Percentiles rank a stretch among this genome's conserved stretches.
Conservation (phyloP, 1,139 yeast species). For the Kurtzmaniella quercitrusa region DNA sequence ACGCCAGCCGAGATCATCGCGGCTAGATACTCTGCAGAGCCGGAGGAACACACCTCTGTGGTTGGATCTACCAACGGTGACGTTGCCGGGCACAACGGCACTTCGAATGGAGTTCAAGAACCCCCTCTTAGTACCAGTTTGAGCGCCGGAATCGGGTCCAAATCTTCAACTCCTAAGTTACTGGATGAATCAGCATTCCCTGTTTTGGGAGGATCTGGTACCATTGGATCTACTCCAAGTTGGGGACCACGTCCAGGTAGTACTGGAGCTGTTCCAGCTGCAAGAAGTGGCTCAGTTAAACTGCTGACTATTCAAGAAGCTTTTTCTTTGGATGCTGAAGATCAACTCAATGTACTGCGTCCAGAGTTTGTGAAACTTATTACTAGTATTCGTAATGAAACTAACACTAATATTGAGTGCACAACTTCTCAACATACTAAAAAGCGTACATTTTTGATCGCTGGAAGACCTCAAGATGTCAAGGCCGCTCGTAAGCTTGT, state of each 20-base stretch:
- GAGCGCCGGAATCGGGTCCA: constrained; percentile 6
- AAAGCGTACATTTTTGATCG: constrained; percentile 79
- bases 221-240: constrained; percentile 19
- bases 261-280: constrained; percentile 24
- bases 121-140: constrained; percentile 11
- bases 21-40: constrained; percentile 36
- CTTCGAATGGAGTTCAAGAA: constrained; percentile 4
- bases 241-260: constrained; percentile 24
- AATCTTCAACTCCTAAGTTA: constrained; percentile 27
- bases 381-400: constrained; percentile 54
- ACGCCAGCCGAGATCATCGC: constrained; percentile 62
- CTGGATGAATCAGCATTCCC: constrained; percentile 67
- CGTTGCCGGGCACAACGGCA: constrained; percentile 8
- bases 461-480: constrained; percentile 72
- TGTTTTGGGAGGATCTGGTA: constrained; percentile 51
- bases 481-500: constrained; percentile 72
- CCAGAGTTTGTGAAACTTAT: constrained; percentile 64
- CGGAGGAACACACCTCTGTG: constrained; percentile 10
- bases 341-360: constrained; percentile 60
- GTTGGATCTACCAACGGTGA: neutral
- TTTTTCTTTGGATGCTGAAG: constrained; percentile 63
- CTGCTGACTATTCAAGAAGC: constrained; percentile 62
- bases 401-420: constrained; percentile 74
- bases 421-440: constrained; percentile 75
- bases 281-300: constrained; percentile 16